Evolutionary conservation across 1,139 yeast genomes (phyloP), one percentile per base, ranked within the genome.

Genomic region (Diutina pseudorugosa): DNA sequence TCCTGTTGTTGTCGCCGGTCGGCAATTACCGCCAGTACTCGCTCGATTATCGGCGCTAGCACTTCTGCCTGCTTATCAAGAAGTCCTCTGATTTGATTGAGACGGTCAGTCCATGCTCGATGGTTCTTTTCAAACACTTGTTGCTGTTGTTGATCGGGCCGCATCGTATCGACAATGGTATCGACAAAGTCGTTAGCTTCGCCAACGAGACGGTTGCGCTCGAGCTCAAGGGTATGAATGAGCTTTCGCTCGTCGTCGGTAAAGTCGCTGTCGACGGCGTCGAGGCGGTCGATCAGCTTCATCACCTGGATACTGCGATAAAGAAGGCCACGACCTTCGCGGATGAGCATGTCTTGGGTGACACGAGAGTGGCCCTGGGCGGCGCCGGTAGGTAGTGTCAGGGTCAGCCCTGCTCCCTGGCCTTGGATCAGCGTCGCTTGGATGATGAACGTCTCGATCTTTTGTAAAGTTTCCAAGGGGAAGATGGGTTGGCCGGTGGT

Each of bases 381-480:
- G 21, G 45, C 52, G 14, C 53, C 53, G 8, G 51, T 30, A 12
- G 43, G 41, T 18, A 40, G 3, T 14, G 36, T 40, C 36, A 20
- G 47, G 14, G 48, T 19, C 41, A 50, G 43, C 5, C 57, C 57
- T 41, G 53, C 54, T 16, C 59, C 21, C 9, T 33, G 51, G 33
- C 33, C 20, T 48, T 53, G 51, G 53, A 61, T 5, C 67, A 61
- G 36, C 2, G 76, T 71, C 8, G 76, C 77, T 57, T 66, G 66
- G 33, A 71, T 69, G 50, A 73, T 70, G 57, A 73, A 73, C 51
- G 65, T 60, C 56, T 73, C 77, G 41, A 74, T 71, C 52, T 64
- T 68, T 40, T 57, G 59, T 14, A 74, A 55, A 1, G 67, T 57
- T 0, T 59, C 61, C 11, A 52, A 58, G 4, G 73, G 72, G 55